Evolutionary conservation across 805 yeast genomes (phyloP).

Genomic region (Metschnikowia santaceciliae): DNA sequence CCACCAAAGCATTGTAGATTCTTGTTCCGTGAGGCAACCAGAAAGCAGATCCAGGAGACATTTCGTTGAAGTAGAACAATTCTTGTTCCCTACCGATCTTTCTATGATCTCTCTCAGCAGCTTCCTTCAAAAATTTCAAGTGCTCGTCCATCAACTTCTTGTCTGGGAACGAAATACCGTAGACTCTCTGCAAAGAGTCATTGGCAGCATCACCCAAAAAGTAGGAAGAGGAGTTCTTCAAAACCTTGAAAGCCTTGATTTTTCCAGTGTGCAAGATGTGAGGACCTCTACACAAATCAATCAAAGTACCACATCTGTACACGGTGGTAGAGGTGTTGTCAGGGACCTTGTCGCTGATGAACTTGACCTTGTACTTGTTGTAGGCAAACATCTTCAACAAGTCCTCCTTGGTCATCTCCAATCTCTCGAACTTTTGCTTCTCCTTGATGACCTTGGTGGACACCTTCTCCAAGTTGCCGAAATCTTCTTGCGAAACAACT

Average conservation of each 20-base stretch:
- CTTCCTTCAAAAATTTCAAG: conserved; percentile 90
- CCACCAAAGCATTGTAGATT: conserved; percentile 84
- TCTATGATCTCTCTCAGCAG: conserved; percentile 93
- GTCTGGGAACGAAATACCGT: conserved; percentile 98
- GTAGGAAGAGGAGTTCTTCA: conserved; percentile 94
- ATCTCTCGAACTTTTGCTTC: conserved; percentile 91
- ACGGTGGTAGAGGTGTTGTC: conserved; percentile 96
- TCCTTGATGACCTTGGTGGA: conserved; percentile 90
- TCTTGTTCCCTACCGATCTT: conserved; percentile 96
- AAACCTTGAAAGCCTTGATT: conserved; percentile 87
- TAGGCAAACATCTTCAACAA: conserved; percentile 88
- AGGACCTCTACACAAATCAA: conserved; percentile 96
- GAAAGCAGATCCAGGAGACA: conserved; percentile 97
- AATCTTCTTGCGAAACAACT: conserved; percentile 76
- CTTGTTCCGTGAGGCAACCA: conserved; percentile 99
- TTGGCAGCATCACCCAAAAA: conserved; percentile 90
- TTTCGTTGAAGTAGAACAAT: conserved; percentile 88
- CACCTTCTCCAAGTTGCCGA: conserved; percentile 75
- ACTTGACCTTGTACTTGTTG: conserved; percentile 91
- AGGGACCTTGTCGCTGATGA: conserved; percentile 84
- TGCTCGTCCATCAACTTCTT: conserved; percentile 94
- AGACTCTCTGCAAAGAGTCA: conserved; percentile 94
- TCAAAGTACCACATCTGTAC: conserved; percentile 95
- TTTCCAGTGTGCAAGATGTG: conserved; percentile 97
- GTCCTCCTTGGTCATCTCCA: conserved; percentile 88